phyloP scores from a whole-genome alignment of 306 rosid genomes.

The Quercus wislizeni region DNA sequence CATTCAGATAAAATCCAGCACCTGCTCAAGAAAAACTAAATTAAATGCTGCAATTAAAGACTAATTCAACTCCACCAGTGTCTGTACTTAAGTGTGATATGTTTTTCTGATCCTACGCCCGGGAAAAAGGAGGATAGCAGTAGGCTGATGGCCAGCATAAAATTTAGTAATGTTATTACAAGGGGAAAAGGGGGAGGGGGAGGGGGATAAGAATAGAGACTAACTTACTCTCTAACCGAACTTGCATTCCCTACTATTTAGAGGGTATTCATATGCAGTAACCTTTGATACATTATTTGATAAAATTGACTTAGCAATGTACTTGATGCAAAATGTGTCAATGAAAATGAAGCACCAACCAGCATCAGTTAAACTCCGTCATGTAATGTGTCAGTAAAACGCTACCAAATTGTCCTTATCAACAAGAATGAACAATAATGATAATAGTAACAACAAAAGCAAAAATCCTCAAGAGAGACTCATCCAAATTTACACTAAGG shows the following conservation, averaged over 20 bases:
- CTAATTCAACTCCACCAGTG: not conserved
- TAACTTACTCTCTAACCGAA: not conserved
- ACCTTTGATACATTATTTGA: not conserved
- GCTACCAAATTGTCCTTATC: not conserved
- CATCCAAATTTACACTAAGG: not conserved
- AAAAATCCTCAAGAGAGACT: not conserved
- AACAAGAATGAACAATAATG: not conserved
- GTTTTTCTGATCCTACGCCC: no score
- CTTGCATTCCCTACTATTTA: not conserved
- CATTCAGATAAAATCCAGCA: constrained; percentile 95
- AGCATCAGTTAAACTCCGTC: no score
- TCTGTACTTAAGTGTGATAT: no score
- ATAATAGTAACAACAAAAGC: not conserved
- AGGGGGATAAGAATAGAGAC: not conserved
- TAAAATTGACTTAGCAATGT: not conserved
- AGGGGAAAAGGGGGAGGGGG: no score
- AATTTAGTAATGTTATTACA: no score
- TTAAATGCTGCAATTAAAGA: not conserved
- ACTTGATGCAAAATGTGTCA: no score
- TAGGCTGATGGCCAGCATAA: no score
- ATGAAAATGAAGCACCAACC: no score
- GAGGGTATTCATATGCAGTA: not conserved
- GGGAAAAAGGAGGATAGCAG: no score
- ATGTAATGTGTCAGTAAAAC: not conserved
- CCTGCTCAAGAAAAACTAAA: constrained; percentile 44